Conservation (phyloP, 345 rosid genomes). For the Eutrema japonicum region DNA sequence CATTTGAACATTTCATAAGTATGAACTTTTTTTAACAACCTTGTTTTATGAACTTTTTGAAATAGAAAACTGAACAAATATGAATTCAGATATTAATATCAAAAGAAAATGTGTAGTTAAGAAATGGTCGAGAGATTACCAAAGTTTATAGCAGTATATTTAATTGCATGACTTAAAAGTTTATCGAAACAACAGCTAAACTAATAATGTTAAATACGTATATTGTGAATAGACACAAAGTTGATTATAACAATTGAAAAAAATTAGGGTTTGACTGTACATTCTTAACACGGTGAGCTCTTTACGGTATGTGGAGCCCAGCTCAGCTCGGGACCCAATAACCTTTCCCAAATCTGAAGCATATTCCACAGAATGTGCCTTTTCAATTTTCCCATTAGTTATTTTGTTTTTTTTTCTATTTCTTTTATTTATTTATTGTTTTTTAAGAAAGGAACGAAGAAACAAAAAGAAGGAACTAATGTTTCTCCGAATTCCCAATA, state of each 20-base stretch:
- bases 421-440: not conserved
- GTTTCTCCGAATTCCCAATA: conserved; percentile 13
- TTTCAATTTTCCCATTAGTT: conserved; percentile 32
- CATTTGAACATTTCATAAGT: too few species aligned
- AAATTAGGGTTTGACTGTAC: conserved; percentile 34
- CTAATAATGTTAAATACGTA: conserved; percentile 3
- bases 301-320: conserved; percentile 53
- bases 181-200: not conserved
- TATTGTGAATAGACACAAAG: not conserved
- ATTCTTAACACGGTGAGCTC: conserved; percentile 8
- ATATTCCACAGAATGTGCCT: conserved; percentile 69
- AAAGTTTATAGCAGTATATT: not conserved
- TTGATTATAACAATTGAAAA: not conserved
- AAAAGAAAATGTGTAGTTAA: not conserved
- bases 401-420: not conserved
- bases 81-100: not conserved
- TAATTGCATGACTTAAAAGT: not conserved
- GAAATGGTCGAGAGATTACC: not conserved
- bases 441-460: not conserved
- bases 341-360: conserved; percentile 41
- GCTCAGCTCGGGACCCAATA: conserved; percentile 39
- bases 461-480: not conserved
- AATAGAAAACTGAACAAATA: not conserved
- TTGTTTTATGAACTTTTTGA: not conserved
- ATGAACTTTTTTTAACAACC: not conserved